These are phyloP conservation scores for Tuber magnatum DNA, from an alignment of 495 filamentous ascomycete species.

Conservation along the genomic window DNA sequence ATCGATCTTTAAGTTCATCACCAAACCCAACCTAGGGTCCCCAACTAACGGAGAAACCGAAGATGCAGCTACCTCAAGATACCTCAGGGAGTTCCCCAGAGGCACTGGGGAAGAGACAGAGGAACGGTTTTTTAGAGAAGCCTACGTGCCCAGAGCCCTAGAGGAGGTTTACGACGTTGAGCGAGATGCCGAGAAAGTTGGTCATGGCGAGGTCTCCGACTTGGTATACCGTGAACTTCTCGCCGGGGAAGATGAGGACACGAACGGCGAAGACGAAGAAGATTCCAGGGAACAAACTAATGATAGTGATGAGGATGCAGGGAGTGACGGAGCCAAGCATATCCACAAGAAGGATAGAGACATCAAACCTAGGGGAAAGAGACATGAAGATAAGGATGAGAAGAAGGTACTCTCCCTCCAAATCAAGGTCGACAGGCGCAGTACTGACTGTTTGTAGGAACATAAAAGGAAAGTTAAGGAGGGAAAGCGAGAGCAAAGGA, in stretches of 20 bases:
- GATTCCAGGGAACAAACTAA: conserved; percentile 46
- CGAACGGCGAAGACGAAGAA: conserved; percentile 46
- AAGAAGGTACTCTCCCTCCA: conserved; percentile 54
- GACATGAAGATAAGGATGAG: conserved; percentile 79
- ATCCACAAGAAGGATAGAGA: conserved; percentile 45
- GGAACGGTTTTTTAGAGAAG: conserved; percentile 84
- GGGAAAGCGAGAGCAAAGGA: conserved; percentile 81
- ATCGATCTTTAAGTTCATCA: conserved; percentile 71
- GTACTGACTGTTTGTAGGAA: conserved; percentile 45
- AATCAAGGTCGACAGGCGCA: background rate
- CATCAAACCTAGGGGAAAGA: conserved; percentile 69
- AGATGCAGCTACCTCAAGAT: conserved; percentile 46
- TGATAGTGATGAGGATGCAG: conserved; percentile 46
- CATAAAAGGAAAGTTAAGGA: conserved; percentile 91
- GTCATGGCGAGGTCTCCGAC: conserved; percentile 60
- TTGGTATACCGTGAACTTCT: conserved; percentile 77
- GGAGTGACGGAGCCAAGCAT: conserved; percentile 11
- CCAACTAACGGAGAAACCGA: conserved; percentile 45
- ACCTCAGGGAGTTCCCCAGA: conserved; percentile 47
- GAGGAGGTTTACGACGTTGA: conserved; percentile 95
- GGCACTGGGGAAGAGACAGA: conserved; percentile 57
- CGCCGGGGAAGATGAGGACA: conserved; percentile 48
- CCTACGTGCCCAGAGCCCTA: conserved; percentile 88
- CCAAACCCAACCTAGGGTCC: conserved; percentile 24
- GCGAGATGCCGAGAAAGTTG: conserved; percentile 71